These are phyloP conservation scores for Xylaria curta DNA, from an alignment of 495 filamentous ascomycete species.

Conservation along the genomic window DNA sequence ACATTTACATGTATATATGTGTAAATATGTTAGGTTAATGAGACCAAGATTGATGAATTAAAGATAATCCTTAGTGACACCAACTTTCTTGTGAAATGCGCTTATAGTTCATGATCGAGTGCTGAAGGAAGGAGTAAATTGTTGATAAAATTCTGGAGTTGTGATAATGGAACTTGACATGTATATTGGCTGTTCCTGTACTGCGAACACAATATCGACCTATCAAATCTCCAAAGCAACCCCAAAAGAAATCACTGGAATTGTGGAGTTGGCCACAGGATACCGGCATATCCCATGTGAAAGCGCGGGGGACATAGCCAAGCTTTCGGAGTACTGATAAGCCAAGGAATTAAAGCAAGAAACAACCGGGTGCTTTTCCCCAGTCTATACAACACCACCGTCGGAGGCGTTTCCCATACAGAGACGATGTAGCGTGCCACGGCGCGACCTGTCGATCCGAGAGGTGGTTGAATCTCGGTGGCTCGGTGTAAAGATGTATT, in stretches of 20 bases:
- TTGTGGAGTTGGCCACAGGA: not conserved
- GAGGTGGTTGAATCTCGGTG: constrained; percentile 35
- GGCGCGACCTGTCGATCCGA: constrained; percentile 16
- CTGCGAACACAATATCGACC: not conserved
- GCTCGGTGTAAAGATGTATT: constrained; percentile 36
- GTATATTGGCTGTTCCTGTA: no score
- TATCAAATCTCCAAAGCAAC: not conserved
- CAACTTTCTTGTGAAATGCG: not conserved
- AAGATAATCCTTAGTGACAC: not conserved
- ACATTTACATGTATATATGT: not conserved
- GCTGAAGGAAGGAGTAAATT: not conserved
- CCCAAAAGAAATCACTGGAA: no score
- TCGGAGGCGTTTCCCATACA: not conserved
- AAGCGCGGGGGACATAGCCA: constrained; percentile 2
- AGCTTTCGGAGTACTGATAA: not conserved
- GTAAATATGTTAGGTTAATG: not conserved
- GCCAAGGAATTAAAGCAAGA: constrained; percentile 9
- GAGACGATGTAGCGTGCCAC: not conserved
- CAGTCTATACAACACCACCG: not conserved
- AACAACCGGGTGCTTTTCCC: constrained; percentile 5
- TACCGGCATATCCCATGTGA: constrained; percentile 9
- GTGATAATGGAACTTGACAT: no score
- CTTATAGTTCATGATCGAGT: not conserved
- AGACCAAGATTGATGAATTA: not conserved
- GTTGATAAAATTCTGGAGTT: not conserved